Evolutionary conservation across 2,329 filamentous ascomycete genomes (phyloP), one percentile per base, ranked within the genome.

Genomic region (Nannizziopsis barbatae): DNA sequence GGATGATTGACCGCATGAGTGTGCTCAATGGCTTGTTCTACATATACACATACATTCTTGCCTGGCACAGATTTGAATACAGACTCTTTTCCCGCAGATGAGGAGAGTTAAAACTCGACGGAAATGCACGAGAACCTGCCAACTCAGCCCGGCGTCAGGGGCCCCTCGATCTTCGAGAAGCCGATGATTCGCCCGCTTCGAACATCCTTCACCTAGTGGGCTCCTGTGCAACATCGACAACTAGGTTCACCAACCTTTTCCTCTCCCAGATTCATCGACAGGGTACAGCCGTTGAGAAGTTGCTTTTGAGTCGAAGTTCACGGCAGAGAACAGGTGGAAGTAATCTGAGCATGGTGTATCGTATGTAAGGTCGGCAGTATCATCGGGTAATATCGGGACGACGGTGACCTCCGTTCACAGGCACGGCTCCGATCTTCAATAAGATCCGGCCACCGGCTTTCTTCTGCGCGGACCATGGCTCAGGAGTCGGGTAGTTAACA

Each of bases 331-430:
- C 22, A 27, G 3, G 4, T 27, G 22, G 22, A 27, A 27, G 22
- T 7, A 7, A 27, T 27, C 4, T 7, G 7, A 7, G 7, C 22
- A 27, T 4, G 3, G 4, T 27, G 22, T 27, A 27, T 27, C 7
- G 22, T 27, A 27, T 27, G 22, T 27, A 27, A 27, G 22, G 3
- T 27, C 22, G 22, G 22, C 42, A 1, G 42, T 45, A 45, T 30
- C 14, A 18, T 37, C 42, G 42, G 42, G 42, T 45, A 45, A 45
- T 45, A 6, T 37, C 42, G 42, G 42, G 42, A 33, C 11, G 33
- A 12, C 11, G 11, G 33, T 36, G 11, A 36, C 33, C 14, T 36
- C 33, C 33, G 11, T 36, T 27, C 22, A 27, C 22, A 27, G 7
- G 22, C 22, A 27, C 22, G 22, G 22, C 3, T 7, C 22, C 22